These are phyloP conservation scores for Fusarium sp. DNA, from an alignment of 2,329 filamentous ascomycete genomes.

Conservation along the genomic window DNA sequence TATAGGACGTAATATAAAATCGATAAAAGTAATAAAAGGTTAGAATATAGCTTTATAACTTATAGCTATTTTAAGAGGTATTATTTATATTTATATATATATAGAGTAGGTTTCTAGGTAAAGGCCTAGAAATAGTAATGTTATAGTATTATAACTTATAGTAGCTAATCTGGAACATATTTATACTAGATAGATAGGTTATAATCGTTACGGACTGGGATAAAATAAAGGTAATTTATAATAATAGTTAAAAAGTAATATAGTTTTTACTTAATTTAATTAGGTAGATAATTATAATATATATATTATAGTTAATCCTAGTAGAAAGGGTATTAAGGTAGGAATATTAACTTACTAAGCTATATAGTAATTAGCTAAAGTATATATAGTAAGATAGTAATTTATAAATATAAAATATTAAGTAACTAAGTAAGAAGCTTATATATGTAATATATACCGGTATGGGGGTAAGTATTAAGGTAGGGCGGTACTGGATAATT, in stretches of 20 bases:
- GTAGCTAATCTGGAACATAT: not conserved
- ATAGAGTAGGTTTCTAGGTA: not conserved
- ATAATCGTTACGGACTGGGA: not conserved
- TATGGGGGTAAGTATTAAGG: not conserved
- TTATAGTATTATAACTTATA: not conserved
- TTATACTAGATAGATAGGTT: not conserved
- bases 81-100: not conserved
- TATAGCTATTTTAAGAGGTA: not conserved
- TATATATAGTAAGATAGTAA: not conserved
- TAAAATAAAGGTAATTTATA: not conserved
- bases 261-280: not conserved
- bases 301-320: not conserved
- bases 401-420: not conserved
- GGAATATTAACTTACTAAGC: not conserved
- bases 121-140: not conserved
- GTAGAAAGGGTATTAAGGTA: not conserved
- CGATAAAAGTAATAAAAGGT: not conserved
- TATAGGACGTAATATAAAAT: not conserved
- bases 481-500: not conserved
- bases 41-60: not conserved
- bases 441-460: not conserved
- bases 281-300: not conserved
- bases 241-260: not conserved
- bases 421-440: not conserved
- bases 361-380: not conserved